phyloP scores from a whole-genome alignment of 768 basidiomycete genomes.

The Vararia minispora region DNA sequence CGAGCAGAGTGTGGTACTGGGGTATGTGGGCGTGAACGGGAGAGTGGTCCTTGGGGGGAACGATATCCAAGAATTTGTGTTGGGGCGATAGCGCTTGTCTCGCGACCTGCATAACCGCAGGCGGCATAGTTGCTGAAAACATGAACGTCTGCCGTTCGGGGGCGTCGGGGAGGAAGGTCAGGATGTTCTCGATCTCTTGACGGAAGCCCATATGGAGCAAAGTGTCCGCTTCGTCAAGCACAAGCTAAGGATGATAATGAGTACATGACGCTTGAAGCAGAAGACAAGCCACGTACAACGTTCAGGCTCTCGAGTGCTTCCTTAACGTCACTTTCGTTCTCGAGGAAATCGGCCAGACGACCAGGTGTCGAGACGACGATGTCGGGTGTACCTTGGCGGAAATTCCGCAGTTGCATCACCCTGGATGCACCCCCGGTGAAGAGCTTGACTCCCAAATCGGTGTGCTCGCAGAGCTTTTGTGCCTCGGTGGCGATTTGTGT shows the following conservation, averaged over 20 bases:
- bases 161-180: slow-evolving; percentile 42
- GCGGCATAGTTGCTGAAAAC: slow-evolving; percentile 82
- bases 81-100: slow-evolving; percentile 43
- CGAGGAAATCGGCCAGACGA: slow-evolving; percentile 63
- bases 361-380: slow-evolving; percentile 90
- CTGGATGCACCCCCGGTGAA: slow-evolving; percentile 73
- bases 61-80: slow-evolving; percentile 66
- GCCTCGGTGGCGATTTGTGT: slow-evolving; percentile 86
- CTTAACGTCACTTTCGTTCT: slow-evolving; percentile 43
- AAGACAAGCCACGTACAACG: slow-evolving; percentile 33
- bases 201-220: slow-evolving; percentile 90
- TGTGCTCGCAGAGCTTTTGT: slow-evolving; percentile 44
- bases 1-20: slow-evolving; percentile 74
- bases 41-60: slow-evolving; percentile 43
- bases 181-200: slow-evolving; percentile 70
- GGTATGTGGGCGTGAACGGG: slow-evolving; percentile 67
- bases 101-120: slow-evolving; percentile 61
- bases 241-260: slow-evolving; percentile 37
- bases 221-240: slow-evolving; percentile 90
- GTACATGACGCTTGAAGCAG: slow-evolving; percentile 1
- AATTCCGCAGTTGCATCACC: slow-evolving; percentile 54
- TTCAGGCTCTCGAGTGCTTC: slow-evolving; percentile 42
- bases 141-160: slow-evolving; percentile 82
- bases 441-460: slow-evolving; percentile 56
- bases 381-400: slow-evolving; percentile 53